A percentile compares a stretch with the other conserved stretches of the same genome.
These are phyloP conservation scores for Ophiostoma quercus DNA, from an alignment of 2,329 filamentous ascomycete genomes.

Conservation along the genomic window DNA sequence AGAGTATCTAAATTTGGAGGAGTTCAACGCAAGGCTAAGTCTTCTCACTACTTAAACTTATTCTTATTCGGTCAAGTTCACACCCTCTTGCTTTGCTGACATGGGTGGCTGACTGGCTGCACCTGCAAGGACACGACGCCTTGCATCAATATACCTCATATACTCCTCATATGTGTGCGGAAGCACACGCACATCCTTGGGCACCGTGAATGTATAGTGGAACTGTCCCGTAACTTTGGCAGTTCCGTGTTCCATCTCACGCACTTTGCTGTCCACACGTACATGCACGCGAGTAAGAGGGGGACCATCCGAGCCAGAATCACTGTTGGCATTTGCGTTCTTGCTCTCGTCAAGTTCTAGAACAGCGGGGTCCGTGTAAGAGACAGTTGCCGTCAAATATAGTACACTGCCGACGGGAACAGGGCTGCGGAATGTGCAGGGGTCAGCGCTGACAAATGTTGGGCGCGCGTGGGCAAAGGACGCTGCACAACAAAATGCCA, in stretches of 20 bases:
- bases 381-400: slow-evolving; percentile 66
- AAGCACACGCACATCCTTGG: slow-evolving; percentile 37
- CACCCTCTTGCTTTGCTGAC: neutral
- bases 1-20: too few species aligned
- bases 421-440: slow-evolving; percentile 68
- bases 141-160: slow-evolving; percentile 43
- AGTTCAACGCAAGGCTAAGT: too few species aligned
- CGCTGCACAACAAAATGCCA: slow-evolving; percentile 63
- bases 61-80: slow-evolving; percentile 27
- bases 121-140: slow-evolving; percentile 37
- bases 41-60: too few species aligned
- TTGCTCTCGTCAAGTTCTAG: slow-evolving; percentile 21
- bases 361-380: slow-evolving; percentile 61
- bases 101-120: slow-evolving; percentile 24
- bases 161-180: slow-evolving; percentile 40
- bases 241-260: slow-evolving; percentile 58
- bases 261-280: slow-evolving; percentile 65
- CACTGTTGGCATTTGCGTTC: neutral
- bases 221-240: slow-evolving; percentile 67
- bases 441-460: slow-evolving; percentile 47
- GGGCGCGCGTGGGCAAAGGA: slow-evolving; percentile 23
- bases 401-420: slow-evolving; percentile 70
- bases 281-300: slow-evolving; percentile 56
- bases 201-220: slow-evolving; percentile 57
- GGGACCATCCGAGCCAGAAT: slow-evolving; percentile 29